Evolutionary conservation across 768 basidiomycete genomes (phyloP).

Genomic region (Termitomyces sp.): DNA sequence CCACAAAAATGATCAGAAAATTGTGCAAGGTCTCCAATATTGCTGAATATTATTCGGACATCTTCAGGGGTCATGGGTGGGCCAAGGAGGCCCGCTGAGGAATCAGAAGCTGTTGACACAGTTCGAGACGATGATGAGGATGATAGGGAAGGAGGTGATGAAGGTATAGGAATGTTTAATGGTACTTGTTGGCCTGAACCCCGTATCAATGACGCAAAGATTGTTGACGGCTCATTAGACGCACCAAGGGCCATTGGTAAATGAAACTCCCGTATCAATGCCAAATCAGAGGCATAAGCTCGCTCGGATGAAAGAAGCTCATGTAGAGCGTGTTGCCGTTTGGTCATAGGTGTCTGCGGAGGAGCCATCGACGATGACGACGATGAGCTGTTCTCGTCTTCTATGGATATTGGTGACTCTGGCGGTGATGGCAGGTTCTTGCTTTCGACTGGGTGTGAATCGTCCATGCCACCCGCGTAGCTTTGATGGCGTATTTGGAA

Average conservation of each 20-base stretch:
- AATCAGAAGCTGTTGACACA: constrained; percentile 48
- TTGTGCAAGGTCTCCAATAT: constrained; percentile 69
- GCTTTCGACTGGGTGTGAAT: constrained; percentile 14
- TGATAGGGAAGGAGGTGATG: constrained; percentile 46
- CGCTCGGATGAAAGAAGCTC: constrained; percentile 79
- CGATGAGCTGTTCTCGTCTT: constrained; percentile 20
- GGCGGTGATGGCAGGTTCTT: constrained; percentile 23
- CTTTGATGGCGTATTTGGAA: constrained; percentile 26
- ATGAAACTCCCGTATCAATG: constrained; percentile 72
- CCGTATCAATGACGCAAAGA: not conserved
- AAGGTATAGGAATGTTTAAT: constrained; percentile 21
- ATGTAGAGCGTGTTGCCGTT: constrained; percentile 73
- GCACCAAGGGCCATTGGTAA: constrained; percentile 75
- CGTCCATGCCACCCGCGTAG: constrained; percentile 21
- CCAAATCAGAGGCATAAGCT: constrained; percentile 81
- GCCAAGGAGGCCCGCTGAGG: constrained; percentile 32
- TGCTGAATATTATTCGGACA: constrained; percentile 69
- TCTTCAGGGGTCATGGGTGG: constrained; percentile 74
- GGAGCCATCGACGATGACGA: constrained; percentile 19
- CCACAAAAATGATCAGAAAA: constrained; percentile 68
- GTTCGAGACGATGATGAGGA: constrained; percentile 49
- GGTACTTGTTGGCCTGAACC: constrained; percentile 30
- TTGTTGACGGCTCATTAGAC: constrained; percentile 17
- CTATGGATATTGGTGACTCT: constrained; percentile 25
- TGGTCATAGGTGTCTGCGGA: constrained; percentile 43